Evolutionary conservation across 768 basidiomycete genomes (phyloP), one percentile per base, ranked within the genome.

Genomic region (Boletus bicolor): DNA sequence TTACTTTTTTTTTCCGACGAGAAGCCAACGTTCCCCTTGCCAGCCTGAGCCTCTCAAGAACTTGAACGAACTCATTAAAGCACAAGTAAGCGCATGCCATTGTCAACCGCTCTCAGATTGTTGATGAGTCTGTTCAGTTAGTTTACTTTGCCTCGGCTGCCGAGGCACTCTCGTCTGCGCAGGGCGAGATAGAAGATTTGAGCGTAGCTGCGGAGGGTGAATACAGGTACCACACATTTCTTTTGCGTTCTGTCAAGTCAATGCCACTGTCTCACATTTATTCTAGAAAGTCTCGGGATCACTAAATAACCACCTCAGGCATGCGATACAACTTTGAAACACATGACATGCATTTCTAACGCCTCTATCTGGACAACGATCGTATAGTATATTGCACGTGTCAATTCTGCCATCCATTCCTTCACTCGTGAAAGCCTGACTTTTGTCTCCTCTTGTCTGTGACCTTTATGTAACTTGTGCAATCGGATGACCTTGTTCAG

Each of bases 1-100:
- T 24, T 42, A 8, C 21, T 30, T 37, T 14, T 46, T 9, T 45
- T 51, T 30, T 7, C 7, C 8, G 8, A 19, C 39, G 5, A 21
- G 6, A 38, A 28, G 10, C 32, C 9, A 4, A n/a, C 49, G 44
- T 53, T 41, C 11, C 8, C 39, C 42, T n/a, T 24, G 1, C 24
- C 62, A 96, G 93, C 97, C 97, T 38, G 96, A 98, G 74, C 92
- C 97, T 4, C 73, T 99, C 70, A 94, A 91, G 83, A 92, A 96
- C 75, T 72, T 98, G 53, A 92, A 93, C 57, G 88, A 91, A 70
- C 85, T 99, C 44, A 82, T 84, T 65, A 97, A 97, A 72, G 91
- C 97, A 44, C 95, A 93, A 75, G 86, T 83, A 55, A 55, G 76
- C 43, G 6, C 36, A 53, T 55, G 30, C 10, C 19, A n/a, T 44